These are phyloP conservation scores for Carex parvula DNA, from an alignment of 176 grass and related monocot species.

Conservation along the genomic window DNA sequence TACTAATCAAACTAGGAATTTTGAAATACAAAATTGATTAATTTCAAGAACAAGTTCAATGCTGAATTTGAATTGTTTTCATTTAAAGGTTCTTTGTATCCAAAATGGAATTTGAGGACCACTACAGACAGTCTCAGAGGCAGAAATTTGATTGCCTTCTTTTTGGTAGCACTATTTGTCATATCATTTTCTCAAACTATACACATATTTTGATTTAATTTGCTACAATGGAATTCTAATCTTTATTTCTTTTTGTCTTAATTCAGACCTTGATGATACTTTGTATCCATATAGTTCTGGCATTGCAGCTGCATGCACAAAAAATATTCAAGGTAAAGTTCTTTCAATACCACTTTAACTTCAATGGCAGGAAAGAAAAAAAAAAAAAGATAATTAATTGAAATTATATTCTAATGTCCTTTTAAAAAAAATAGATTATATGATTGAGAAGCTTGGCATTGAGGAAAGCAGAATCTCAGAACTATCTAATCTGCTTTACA, in stretches of 20 bases:
- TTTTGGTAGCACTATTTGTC: slow-evolving; percentile 48
- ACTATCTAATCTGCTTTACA: slow-evolving; percentile 73
- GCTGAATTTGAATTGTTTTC: slow-evolving; percentile 14
- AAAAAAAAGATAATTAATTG: not conserved
- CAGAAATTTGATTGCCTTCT: slow-evolving; percentile 69
- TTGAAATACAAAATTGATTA: not conserved
- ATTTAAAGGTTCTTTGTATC: not conserved
- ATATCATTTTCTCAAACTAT: not conserved
- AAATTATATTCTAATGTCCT: not conserved
- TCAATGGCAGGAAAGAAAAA: not conserved
- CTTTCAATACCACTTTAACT: not conserved
- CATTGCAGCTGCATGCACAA: slow-evolving; percentile 55
- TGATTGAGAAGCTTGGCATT: slow-evolving; percentile 70
- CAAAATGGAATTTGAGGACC: slow-evolving; percentile 56
- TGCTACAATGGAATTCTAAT: not conserved
- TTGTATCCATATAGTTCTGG: slow-evolving; percentile 70
- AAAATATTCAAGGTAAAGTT: slow-evolving; percentile 70
- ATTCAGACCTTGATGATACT: slow-evolving; percentile 77
- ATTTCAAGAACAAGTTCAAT: not conserved
- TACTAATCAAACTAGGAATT: not conserved
- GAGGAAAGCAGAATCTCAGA: slow-evolving; percentile 51
- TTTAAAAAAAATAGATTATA: slow-evolving; percentile 43
- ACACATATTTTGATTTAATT: not conserved
- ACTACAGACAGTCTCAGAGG: slow-evolving; percentile 33
- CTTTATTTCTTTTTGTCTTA: not conserved